These are phyloP conservation scores for Solanum ossicruentum DNA, from an alignment of 257 asterid species.

Conservation along the genomic window DNA sequence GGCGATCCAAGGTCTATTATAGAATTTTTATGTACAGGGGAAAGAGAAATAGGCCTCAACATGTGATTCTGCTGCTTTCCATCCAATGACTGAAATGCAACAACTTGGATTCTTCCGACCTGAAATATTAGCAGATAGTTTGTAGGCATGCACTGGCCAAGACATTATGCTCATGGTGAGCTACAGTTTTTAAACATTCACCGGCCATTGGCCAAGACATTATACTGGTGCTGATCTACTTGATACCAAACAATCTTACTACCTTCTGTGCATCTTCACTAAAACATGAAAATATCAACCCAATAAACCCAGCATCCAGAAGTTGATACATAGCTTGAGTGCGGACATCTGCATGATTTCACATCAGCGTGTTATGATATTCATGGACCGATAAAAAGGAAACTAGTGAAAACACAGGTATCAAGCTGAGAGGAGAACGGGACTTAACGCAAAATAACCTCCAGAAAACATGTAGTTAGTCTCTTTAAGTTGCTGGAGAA, in stretches of 20 bases:
- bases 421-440: background rate
- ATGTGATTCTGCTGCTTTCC: conserved; percentile 80
- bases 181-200: background rate
- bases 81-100: conserved; percentile 93
- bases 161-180: background rate
- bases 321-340: conserved; percentile 99
- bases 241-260: background rate
- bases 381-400: background rate
- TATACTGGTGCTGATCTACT: background rate
- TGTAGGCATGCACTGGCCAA: background rate
- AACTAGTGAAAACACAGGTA: background rate
- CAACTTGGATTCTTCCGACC: conserved; percentile 97
- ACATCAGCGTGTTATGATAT: background rate
- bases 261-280: conserved; percentile 99
- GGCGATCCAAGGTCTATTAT: conserved; percentile 62
- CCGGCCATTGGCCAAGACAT: background rate
- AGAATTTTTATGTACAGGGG: conserved; percentile 38
- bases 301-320: conserved; percentile 95
- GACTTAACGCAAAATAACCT: background rate
- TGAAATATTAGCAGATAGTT: conserved; percentile 12
- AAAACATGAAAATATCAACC: conserved; percentile 94
- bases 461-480: background rate
- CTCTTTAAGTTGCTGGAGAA: background rate
- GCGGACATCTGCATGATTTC: conserved; percentile 64
- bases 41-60: conserved; percentile 48